Conservation (phyloP, 2,329 filamentous ascomycete species). For the Tolypocladium pustulatum region DNA sequence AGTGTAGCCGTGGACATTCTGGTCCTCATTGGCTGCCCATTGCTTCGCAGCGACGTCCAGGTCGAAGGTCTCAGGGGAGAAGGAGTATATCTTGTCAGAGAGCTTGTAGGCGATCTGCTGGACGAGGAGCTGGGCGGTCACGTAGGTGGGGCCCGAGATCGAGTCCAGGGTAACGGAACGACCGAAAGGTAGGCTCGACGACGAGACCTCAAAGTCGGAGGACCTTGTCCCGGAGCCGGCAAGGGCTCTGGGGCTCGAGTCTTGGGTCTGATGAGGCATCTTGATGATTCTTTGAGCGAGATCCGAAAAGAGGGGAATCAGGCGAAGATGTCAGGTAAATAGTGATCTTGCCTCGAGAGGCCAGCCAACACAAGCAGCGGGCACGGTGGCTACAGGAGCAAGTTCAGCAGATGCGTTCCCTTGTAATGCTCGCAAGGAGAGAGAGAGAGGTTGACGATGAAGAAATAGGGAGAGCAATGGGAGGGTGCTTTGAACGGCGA, state of each 20-base stretch:
- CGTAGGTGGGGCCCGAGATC: constrained; percentile 81
- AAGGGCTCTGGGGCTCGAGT: constrained; percentile 23
- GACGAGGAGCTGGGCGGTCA: constrained; percentile 84
- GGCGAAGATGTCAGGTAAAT: not conserved
- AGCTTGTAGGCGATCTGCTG: constrained; percentile 94
- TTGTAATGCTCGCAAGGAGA: not conserved
- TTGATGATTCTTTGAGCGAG: constrained; percentile 1
- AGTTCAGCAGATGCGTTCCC: not conserved
- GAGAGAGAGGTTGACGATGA: constrained; percentile 1
- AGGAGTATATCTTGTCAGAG: constrained; percentile 95
- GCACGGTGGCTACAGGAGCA: constrained; percentile 1
- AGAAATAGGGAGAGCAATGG: not conserved
- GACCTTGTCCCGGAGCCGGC: constrained; percentile 10
- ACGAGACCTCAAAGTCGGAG: constrained; percentile 28
- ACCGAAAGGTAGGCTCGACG: constrained; percentile 47
- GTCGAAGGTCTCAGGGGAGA: constrained; percentile 88
- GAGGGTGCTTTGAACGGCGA: not conserved
- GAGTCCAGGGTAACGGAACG: constrained; percentile 42
- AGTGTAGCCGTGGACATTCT: constrained; percentile 72
- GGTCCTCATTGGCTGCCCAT: constrained; percentile 61
- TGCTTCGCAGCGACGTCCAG: constrained; percentile 72
- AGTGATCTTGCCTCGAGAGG: not conserved
- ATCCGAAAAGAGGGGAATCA: not conserved
- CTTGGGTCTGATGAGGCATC: constrained; percentile 26
- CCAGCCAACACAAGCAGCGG: not conserved